These are phyloP conservation scores for Saksenaea oblongispora DNA, from an alignment of 371 early-diverging fungal genomes.

Conservation along the genomic window DNA sequence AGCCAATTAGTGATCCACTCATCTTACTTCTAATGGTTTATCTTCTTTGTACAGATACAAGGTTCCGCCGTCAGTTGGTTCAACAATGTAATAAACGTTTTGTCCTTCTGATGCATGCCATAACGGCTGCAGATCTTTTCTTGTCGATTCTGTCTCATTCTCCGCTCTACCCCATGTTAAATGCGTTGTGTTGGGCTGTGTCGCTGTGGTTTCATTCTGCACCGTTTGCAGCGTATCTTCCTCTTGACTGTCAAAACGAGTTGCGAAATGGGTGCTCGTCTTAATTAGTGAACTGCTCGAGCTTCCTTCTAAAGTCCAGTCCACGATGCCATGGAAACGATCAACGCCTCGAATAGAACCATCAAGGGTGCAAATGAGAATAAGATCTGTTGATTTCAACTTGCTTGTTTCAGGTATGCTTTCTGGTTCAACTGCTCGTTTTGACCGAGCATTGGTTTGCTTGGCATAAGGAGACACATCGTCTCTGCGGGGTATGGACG, in stretches of 20 bases:
- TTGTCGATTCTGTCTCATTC: not conserved
- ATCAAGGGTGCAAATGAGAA: conserved; percentile 42
- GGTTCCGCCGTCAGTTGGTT: conserved; percentile 76
- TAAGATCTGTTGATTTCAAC: conserved; percentile 30
- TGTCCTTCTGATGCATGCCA: not conserved
- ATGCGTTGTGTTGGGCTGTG: not conserved
- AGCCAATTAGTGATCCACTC: too few relatives aligned
- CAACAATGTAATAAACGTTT: conserved; percentile 65
- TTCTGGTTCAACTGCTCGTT: not conserved
- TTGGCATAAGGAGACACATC: not conserved
- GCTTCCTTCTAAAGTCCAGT: conserved; percentile 46
- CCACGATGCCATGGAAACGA: conserved; percentile 30
- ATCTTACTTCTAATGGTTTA: conserved; percentile 53
- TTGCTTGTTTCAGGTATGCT: not conserved
- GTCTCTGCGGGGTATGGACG: not conserved
- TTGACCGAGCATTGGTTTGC: not conserved
- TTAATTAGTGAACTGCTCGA: conserved; percentile 35
- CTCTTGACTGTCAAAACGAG: not conserved
- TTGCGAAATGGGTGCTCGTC: conserved; percentile 21
- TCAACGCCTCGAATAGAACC: conserved; percentile 50
- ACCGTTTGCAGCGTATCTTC: not conserved
- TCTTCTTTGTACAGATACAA: conserved; percentile 69
- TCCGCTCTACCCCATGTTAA: not conserved
- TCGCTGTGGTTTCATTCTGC: not conserved
- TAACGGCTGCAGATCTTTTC: not conserved